Conservation (phyloP, 495 filamentous ascomycete genomes). For the Margaritispora aquatica region DNA sequence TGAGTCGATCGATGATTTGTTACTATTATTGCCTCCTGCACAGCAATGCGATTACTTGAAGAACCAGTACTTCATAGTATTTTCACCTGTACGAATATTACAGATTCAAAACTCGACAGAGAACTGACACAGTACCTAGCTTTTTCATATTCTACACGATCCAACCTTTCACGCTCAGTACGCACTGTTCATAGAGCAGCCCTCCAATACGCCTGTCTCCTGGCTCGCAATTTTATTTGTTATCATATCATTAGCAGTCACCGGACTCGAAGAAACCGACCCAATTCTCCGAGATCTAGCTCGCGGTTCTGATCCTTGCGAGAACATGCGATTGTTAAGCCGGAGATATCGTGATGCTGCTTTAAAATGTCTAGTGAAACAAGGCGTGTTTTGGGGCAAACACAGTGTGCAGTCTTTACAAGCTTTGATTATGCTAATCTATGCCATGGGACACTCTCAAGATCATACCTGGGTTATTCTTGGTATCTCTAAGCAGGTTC, state of each 20-base stretch:
- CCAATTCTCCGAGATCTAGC: slow-evolving; percentile 36
- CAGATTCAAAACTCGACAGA: too few species aligned
- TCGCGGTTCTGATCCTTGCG: slow-evolving; percentile 33
- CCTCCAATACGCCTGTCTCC: slow-evolving; percentile 32
- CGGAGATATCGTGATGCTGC: slow-evolving; percentile 40
- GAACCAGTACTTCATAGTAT: slow-evolving; percentile 6
- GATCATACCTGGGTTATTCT: slow-evolving; percentile 32
- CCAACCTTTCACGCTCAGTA: slow-evolving; percentile 43
- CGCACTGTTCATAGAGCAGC: slow-evolving; percentile 37
- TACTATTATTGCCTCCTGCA: slow-evolving; percentile 5
- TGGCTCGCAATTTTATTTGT: slow-evolving; percentile 42
- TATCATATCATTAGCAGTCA: slow-evolving; percentile 38
- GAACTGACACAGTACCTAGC: neutral
- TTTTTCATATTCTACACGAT: slow-evolving; percentile 38
- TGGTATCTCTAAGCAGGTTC: neutral
- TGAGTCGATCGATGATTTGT: neutral
- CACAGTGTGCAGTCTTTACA: slow-evolving; percentile 43
- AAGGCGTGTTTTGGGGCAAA: slow-evolving; percentile 36
- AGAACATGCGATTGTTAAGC: slow-evolving; percentile 36
- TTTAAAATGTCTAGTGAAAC: slow-evolving; percentile 34
- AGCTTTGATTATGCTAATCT: slow-evolving; percentile 38
- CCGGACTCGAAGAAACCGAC: slow-evolving; percentile 38
- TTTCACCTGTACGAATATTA: slow-evolving; percentile 2
- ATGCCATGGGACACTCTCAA: slow-evolving; percentile 36
- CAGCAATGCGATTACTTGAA: slow-evolving; percentile 13